Evolutionary conservation across 2,329 filamentous ascomycete genomes (phyloP), one percentile per base, ranked within the genome.

Genomic region (Fusarium neocosmosporiellum): DNA sequence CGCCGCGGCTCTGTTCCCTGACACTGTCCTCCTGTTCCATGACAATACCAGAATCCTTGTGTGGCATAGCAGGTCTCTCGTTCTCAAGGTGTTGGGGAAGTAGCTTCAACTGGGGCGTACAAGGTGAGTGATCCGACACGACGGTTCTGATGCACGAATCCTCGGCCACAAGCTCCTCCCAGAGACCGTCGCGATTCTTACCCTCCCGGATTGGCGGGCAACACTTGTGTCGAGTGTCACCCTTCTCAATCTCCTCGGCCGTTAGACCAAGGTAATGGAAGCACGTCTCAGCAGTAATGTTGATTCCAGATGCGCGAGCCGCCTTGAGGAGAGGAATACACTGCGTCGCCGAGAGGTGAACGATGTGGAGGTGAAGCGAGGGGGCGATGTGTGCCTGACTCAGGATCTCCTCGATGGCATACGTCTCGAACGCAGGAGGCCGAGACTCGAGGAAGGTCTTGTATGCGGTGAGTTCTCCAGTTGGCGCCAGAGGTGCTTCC

Each of bases 41-140:
- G 68, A 88, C 88, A 66, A 89, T 78, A 34, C 87, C 88, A 0
- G 88, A 89, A 77, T 90, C 88, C 36, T 83, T 82, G 78, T 88
- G 87, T 58, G 78, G 81, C 67, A 88, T 84, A 39, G 76, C 68
- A 4, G 84, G 73, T 24, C 69, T 72, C 29, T 67, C 59, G 4
- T 36, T 41, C 48, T 80, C 80, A 13, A 96, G 86, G 74, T 92
- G 88, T 1, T 87, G 82, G 0, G 96, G 95, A 0, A 98, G 89
- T 20, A 97, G 89, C 83, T 99, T 99, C 62, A 99, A 88, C 79
- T 98, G 92, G 0, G 96, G 96, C 5, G 96, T 98, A 86, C 96
- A 98, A 7, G 96, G 96, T 7, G 94, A 97, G 86, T 99, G 96
- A 80, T 98, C 96, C 0, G 93, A 97, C 3, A 99, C 96, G 33